Conservation (phyloP, 2,329 filamentous ascomycete genomes). For the Diplodia corticola region DNA sequence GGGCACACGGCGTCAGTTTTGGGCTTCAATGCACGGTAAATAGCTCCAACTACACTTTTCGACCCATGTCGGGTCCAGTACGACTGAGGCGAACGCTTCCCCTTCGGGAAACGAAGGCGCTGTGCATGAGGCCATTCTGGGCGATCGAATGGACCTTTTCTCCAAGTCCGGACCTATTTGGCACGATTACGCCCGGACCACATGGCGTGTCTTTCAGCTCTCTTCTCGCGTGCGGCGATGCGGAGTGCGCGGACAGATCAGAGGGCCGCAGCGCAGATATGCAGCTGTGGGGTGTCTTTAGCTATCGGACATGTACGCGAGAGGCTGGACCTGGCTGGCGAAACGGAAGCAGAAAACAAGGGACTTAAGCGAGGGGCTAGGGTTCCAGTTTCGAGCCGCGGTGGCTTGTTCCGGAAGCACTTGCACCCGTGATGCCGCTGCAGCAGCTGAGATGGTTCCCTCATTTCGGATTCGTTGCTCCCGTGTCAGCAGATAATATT, state of each 20-base stretch:
- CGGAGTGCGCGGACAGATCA: not conserved
- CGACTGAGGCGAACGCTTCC: not conserved
- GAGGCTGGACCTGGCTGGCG: constrained; percentile 6
- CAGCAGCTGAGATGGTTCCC: not conserved
- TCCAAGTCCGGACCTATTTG: not conserved
- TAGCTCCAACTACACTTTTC: not conserved
- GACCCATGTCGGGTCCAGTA: not conserved
- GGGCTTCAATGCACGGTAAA: not conserved
- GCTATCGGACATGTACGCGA: not conserved
- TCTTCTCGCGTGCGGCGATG: not conserved
- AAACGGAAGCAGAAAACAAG: not conserved
- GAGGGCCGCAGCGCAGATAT: not conserved
- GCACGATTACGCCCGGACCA: not conserved
- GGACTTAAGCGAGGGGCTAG: not conserved
- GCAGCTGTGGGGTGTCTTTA: not conserved
- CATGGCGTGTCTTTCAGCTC: not conserved
- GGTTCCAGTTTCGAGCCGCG: not conserved
- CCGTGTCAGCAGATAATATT: not conserved
- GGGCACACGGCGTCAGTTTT: not conserved
- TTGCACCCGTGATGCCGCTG: not conserved
- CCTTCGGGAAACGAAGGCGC: not conserved
- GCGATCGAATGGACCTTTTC: not conserved
- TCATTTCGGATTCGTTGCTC: not conserved
- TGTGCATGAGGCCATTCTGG: not conserved
- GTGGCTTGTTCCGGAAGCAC: not conserved